Evolutionary conservation across 1,284 basidiomycete species (phyloP).

Genomic region (Moesziomyces antarcticus): DNA sequence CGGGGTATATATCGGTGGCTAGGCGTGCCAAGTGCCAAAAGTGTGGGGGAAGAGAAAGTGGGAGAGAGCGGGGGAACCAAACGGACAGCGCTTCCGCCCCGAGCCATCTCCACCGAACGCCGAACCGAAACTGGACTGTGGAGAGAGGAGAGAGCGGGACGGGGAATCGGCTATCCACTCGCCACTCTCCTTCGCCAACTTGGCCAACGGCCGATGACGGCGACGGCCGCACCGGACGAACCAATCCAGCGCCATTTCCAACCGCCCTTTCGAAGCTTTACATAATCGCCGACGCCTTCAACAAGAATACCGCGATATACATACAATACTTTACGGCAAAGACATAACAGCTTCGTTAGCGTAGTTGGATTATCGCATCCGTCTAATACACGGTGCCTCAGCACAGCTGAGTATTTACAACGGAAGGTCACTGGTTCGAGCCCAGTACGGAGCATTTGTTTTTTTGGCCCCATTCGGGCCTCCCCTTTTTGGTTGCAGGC

Average conservation of each 20-base stretch:
- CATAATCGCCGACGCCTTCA: neutral
- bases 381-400: too few relatives aligned
- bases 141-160: neutral
- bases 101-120: too few relatives aligned
- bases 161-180: constrained; percentile 28
- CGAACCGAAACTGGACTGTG: neutral
- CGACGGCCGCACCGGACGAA: constrained; percentile 14
- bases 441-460: constrained; percentile 46
- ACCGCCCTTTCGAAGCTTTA: too few relatives aligned
- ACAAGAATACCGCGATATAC: neutral
- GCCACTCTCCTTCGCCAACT: neutral
- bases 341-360: constrained; percentile 30
- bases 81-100: neutral
- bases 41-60: too few relatives aligned
- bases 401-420: constrained; percentile 31
- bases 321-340: neutral
- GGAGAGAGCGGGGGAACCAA: constrained; percentile 2
- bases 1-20: constrained; percentile 5
- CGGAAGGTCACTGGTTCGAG: constrained; percentile 57
- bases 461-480: too few relatives aligned
- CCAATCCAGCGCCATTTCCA: neutral
- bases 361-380: too few relatives aligned
- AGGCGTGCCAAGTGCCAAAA: neutral
- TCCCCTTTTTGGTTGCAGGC: too few relatives aligned
- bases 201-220: constrained; percentile 25